Base-by-base conservation (phyloP, 2,329 filamentous ascomycete species). In the Ophiosphaerella korrae region DNA sequence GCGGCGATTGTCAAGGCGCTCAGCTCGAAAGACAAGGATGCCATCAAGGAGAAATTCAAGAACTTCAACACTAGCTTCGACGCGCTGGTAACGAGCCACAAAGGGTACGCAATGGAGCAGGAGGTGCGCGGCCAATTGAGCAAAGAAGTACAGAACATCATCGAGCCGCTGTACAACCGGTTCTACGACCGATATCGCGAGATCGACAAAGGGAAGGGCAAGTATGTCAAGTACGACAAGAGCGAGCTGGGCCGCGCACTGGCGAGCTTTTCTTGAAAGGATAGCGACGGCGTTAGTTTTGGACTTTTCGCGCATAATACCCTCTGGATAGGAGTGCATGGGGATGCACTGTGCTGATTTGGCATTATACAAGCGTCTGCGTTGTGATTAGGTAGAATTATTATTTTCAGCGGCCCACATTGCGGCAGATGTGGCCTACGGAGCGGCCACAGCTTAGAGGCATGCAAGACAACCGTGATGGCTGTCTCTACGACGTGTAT, bases 141-240 rank as follows among this genome's bases (percentile, higher is more conserved):
- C 13, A 86, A 88, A 63, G 92, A 97, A 68, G 88, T 97, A 57
- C 90, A 94, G 72, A 87, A 88, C 64, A 90, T 96, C 77, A 87
- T 99, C 48, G 93, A 97, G 76, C 92, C 93, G 47, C 81, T 99
- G 12, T 99, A 99, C 77, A 89, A 88, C 55, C 84, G 94, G 39
- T 99, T 99, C 76, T 97, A 91, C 86, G 94, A 97, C 75, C 84
- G 93, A 24, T 99, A 99, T 72, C 92, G 97, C 72, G 94, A 97
- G 75, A 87, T 97, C 58, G 93, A 97, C 76, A 97, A 96, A 79
- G 94, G 94, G 52, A 95, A 92, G 77, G 93, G 93, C 62, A 99
- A 99, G 75, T 96, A 97, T 75, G 92, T 96, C 18, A 62, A 66
- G 42, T 97, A 96, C 72, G 92, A 97, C 78, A 97, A 97, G 79